These are phyloP conservation scores for Trichoderma sp. DNA, from an alignment of 2,329 filamentous ascomycete species.

Conservation along the genomic window DNA sequence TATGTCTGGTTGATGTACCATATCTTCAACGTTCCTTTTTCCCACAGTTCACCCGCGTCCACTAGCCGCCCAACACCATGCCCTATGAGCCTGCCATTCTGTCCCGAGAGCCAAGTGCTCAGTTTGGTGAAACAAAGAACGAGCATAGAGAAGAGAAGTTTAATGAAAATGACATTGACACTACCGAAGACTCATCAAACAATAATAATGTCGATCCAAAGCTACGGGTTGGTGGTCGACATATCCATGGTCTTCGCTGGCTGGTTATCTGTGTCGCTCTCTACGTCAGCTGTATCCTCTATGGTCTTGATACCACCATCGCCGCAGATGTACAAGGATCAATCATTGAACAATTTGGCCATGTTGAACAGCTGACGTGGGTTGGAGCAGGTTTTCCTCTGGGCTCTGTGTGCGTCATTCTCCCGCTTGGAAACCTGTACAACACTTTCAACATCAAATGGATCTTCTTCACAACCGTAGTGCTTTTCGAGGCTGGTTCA, in stretches of 20 bases:
- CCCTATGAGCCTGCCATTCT: not conserved
- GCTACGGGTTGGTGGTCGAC: not conserved
- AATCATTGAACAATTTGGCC: slow-evolving; percentile 45
- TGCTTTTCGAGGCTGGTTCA: slow-evolving; percentile 37
- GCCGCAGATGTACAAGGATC: slow-evolving; percentile 52
- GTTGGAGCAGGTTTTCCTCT: slow-evolving; percentile 47
- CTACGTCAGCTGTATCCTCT: slow-evolving; percentile 10
- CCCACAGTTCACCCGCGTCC: not conserved
- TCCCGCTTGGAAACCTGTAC: slow-evolving; percentile 44
- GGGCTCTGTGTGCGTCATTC: slow-evolving; percentile 44
- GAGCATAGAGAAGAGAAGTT: not conserved
- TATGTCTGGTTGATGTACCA: not conserved
- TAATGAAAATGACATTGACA: not conserved
- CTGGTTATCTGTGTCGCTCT: not conserved
- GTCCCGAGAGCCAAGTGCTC: not conserved
- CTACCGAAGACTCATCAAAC: not conserved
- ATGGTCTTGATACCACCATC: slow-evolving; percentile 50
- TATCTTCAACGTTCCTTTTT: not conserved
- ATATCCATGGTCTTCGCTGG: not conserved
- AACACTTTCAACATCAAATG: slow-evolving; percentile 51
- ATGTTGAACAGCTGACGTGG: slow-evolving; percentile 48
- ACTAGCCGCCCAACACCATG: not conserved
- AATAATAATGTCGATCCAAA: not conserved
- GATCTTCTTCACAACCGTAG: slow-evolving; percentile 37
- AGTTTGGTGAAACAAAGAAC: not conserved